These are phyloP conservation scores for Neophaeococcomyces aloes DNA, from an alignment of 2,329 filamentous ascomycete species.

Conservation along the genomic window DNA sequence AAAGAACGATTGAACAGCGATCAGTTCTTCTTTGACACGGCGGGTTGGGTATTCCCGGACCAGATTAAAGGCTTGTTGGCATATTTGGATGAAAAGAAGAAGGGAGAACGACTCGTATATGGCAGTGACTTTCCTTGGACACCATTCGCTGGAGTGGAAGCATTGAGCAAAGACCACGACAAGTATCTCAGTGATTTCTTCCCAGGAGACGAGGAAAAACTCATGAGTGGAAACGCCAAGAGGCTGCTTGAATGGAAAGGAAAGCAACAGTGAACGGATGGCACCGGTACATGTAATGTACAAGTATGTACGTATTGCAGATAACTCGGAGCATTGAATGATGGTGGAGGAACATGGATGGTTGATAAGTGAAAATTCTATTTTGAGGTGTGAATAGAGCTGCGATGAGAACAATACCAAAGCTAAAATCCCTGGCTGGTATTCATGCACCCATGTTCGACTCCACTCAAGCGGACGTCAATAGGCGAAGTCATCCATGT, in stretches of 20 bases:
- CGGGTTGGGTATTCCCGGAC: conserved; percentile 19
- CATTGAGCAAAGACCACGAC: conserved; percentile 16
- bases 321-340: too few species aligned
- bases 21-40: conserved; percentile 21
- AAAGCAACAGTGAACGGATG: neutral
- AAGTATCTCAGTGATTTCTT: conserved; percentile 16
- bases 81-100: conserved; percentile 12
- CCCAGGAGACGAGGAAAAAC: conserved; percentile 14
- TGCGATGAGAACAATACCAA: too few species aligned
- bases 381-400: too few species aligned
- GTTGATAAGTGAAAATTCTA: too few species aligned
- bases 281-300: neutral
- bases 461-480: too few species aligned
- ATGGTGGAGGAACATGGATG: too few species aligned
- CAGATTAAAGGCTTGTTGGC: conserved; percentile 19
- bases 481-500: too few species aligned
- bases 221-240: conserved; percentile 16
- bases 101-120: conserved; percentile 17
- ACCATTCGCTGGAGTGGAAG: conserved; percentile 10
- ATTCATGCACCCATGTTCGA: too few species aligned
- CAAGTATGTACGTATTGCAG: neutral
- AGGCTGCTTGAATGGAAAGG: conserved; percentile 13
- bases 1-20: conserved; percentile 18
- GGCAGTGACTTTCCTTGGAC: conserved; percentile 21
- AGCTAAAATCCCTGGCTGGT: too few species aligned